A percentile compares a stretch with the other conserved stretches of the same genome.
phyloP scores from a whole-genome alignment of 176 grass and related monocot genomes.

The Bothriochloa decipiens region DNA sequence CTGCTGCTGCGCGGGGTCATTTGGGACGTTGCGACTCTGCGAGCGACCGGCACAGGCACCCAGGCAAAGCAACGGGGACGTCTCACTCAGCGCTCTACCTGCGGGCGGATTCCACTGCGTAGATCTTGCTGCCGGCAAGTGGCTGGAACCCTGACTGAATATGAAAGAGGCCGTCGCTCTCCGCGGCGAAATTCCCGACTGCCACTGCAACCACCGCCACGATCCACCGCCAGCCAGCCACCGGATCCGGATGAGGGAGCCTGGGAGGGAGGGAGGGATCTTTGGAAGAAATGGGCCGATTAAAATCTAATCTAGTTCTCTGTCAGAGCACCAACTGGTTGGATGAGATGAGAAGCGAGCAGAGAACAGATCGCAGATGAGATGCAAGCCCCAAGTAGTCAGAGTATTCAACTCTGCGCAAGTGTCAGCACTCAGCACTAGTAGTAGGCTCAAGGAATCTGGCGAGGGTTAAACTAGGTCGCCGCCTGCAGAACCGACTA shows the following conservation, averaged over 20 bases:
- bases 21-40: background rate
- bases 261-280: background rate
- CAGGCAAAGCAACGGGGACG: background rate
- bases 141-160: background rate
- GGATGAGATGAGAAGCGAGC: background rate
- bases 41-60: background rate
- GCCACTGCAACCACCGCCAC: background rate
- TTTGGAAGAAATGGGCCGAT: background rate
- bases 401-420: background rate
- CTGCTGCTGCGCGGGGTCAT: no score
- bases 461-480: no score
- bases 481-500: background rate
- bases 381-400: background rate
- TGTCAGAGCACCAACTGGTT: conserved; percentile 9
- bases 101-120: no score
- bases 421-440: background rate
- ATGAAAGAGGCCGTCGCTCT: background rate
- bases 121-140: background rate
- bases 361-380: background rate
- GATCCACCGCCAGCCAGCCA: conserved; percentile 1
- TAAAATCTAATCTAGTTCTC: background rate
- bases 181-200: background rate
- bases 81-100: background rate
- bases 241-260: background rate
- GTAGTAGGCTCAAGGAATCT: background rate